Evolutionary conservation across 208 protist genomes (phyloP).

Genomic region (Trypanosoma boissoni): DNA sequence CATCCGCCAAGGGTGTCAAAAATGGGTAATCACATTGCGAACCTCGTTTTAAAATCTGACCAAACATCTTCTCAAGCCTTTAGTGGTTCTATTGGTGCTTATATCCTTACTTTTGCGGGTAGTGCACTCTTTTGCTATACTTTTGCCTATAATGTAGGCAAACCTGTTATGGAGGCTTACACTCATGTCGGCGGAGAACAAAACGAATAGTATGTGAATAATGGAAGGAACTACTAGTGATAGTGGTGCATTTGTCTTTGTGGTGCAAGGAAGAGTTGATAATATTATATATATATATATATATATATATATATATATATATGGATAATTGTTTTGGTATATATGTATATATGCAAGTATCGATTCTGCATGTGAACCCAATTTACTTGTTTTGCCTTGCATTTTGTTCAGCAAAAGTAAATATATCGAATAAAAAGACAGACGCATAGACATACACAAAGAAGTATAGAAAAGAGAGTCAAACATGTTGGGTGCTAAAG

Average conservation of each 20-base stretch:
- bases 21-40: conserved; percentile 29
- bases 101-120: conserved; percentile 23
- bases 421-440: too few species aligned
- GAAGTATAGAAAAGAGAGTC: too few species aligned
- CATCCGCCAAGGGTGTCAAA: background rate
- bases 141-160: conserved; percentile 58
- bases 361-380: background rate
- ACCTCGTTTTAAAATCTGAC: conserved; percentile 57
- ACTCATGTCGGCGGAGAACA: conserved; percentile 16
- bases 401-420: too few species aligned
- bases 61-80: conserved; percentile 20
- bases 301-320: conserved; percentile 1
- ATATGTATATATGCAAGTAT: conserved; percentile 15
- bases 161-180: conserved; percentile 61
- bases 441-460: too few species aligned
- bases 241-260: background rate
- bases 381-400: too few species aligned
- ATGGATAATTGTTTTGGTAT: conserved; percentile 9
- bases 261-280: background rate
- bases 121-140: conserved; percentile 40
- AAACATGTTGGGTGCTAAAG: too few species aligned
- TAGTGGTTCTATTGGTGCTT: conserved; percentile 39
- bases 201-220: background rate
- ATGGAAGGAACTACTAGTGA: background rate
- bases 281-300: background rate